Evolutionary conservation across 2,329 filamentous ascomycete species (phyloP).

Genomic region (Clarireedia monteithiana): DNA sequence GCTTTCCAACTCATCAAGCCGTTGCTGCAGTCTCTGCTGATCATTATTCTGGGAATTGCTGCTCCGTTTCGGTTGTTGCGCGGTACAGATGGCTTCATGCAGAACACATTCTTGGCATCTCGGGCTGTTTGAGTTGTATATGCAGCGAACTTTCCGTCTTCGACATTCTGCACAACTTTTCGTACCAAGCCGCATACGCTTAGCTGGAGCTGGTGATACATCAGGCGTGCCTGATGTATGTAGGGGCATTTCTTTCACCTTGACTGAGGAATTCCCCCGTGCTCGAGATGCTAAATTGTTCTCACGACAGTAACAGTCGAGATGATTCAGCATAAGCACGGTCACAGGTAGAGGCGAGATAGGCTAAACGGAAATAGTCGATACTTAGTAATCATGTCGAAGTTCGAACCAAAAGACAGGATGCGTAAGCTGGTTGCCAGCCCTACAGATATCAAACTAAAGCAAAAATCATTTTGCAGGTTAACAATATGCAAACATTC

Average conservation of each 20-base stretch:
- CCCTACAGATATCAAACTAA: too few species aligned
- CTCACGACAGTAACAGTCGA: too few species aligned
- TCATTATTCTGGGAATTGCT: constrained; percentile 4
- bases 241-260: constrained; percentile 1
- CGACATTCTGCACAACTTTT: constrained; percentile 36
- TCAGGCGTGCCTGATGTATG: background rate
- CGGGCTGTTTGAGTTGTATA: constrained; percentile 34
- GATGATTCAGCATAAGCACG: too few species aligned
- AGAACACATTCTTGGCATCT: background rate
- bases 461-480: too few species aligned
- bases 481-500: too few species aligned
- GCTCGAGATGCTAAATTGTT: too few species aligned
- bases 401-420: too few species aligned
- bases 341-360: too few species aligned
- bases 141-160: constrained; percentile 42
- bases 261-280: background rate
- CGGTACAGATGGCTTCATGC: constrained; percentile 34
- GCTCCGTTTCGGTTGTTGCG: constrained; percentile 31
- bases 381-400: too few species aligned
- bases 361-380: too few species aligned
- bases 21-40: constrained; percentile 8
- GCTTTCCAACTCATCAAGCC: constrained; percentile 24
- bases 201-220: constrained; percentile 10
- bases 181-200: constrained; percentile 29
- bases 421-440: too few species aligned